A percentile compares a stretch with the other conserved stretches of the same genome.
Conservation (phyloP, 2,329 filamentous ascomycete genomes). For the Botryotinia convoluta region DNA sequence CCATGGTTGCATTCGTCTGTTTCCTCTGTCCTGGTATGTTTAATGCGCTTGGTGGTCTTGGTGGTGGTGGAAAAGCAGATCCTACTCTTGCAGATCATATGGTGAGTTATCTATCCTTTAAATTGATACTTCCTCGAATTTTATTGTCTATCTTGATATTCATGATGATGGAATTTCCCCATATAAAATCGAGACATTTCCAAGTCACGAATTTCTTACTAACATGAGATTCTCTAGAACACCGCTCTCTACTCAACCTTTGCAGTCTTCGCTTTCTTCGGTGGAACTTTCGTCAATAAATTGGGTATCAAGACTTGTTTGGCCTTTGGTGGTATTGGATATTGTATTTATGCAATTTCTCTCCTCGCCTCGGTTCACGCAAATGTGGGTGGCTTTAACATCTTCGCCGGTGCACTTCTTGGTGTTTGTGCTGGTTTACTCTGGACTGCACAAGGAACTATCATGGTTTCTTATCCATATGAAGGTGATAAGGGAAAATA, state of each 20-base stretch:
- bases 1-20: conserved; percentile 69
- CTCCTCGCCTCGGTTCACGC: conserved; percentile 69
- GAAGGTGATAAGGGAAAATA: conserved; percentile 83
- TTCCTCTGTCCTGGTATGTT: conserved; percentile 74
- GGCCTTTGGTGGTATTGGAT: conserved; percentile 71
- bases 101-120: conserved; percentile 26
- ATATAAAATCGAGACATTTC: neutral
- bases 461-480: conserved; percentile 86
- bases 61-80: conserved; percentile 60
- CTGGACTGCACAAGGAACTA: conserved; percentile 79
- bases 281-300: conserved; percentile 75
- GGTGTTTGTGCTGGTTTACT: conserved; percentile 77
- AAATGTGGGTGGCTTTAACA: conserved; percentile 67
- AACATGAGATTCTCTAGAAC: conserved; percentile 29
- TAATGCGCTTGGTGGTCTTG: conserved; percentile 64
- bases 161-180: neutral
- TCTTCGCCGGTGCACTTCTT: conserved; percentile 73
- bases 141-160: neutral
- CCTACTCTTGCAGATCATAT: conserved; percentile 49
- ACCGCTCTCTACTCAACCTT: conserved; percentile 51
- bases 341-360: conserved; percentile 69
- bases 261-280: conserved; percentile 63
- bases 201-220: neutral
- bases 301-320: conserved; percentile 68
- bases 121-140: neutral